Evolutionary conservation across 768 basidiomycete species (phyloP).

Genomic region (Lentinula aciculospora): DNA sequence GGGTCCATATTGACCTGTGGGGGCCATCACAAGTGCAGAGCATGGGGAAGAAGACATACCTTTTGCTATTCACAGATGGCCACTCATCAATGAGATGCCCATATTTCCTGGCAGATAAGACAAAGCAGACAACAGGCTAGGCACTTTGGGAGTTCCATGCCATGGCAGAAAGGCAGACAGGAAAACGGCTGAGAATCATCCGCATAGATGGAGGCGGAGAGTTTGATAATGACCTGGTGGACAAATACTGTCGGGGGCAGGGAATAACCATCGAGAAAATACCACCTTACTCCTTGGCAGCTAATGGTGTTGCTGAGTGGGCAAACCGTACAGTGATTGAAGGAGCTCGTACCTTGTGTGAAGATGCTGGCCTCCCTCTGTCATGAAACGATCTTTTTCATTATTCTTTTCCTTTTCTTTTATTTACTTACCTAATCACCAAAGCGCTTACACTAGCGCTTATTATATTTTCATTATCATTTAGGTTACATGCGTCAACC

Average conservation of each 20-base stretch:
- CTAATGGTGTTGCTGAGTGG: conserved; percentile 21
- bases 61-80: conserved; percentile 20
- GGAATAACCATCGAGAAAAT: conserved; percentile 19
- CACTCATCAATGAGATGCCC: no score
- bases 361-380: background rate
- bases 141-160: conserved; percentile 13
- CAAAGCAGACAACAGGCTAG: conserved; percentile 11
- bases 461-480: no score
- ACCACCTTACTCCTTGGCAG: conserved; percentile 17
- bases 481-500: no score
- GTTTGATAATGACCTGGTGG: no score
- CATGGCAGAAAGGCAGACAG: conserved; percentile 15
- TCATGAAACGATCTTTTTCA: no score
- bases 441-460: no score
- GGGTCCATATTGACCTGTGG: conserved; percentile 21
- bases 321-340: conserved; percentile 18
- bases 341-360: background rate
- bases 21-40: conserved; percentile 15
- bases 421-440: no score
- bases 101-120: conserved; percentile 19
- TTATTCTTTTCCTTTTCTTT: no score
- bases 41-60: conserved; percentile 13
- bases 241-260: conserved; percentile 8
- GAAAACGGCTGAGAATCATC: conserved; percentile 11
- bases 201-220: no score